Evolutionary conservation across 2,329 filamentous ascomycete species (phyloP).

Genomic region (Lecanoromycetidae sp.): DNA sequence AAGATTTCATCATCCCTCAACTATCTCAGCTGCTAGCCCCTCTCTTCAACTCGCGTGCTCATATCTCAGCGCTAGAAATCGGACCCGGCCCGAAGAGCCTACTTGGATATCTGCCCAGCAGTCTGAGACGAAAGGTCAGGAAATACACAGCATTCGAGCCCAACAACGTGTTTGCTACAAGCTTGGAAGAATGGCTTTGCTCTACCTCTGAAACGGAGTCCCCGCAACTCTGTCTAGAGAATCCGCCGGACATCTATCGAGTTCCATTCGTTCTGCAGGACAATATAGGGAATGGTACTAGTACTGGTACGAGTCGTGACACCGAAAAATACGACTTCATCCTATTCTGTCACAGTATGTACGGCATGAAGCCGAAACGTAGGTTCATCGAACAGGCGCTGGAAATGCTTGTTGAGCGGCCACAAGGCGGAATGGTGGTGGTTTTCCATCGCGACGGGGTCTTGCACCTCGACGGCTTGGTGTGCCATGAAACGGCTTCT

Average conservation of each 20-base stretch:
- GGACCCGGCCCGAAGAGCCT: slow-evolving; percentile 5
- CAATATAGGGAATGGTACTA: slow-evolving; percentile 17
- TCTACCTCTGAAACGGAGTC: slow-evolving; percentile 21
- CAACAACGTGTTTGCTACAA: slow-evolving; percentile 35
- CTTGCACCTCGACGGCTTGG: slow-evolving; percentile 37
- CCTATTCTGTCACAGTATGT: slow-evolving; percentile 54
- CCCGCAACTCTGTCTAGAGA: slow-evolving; percentile 33
- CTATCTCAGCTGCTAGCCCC: slow-evolving; percentile 32
- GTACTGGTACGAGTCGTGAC: slow-evolving; percentile 15
- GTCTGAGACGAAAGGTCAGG: slow-evolving; percentile 33
- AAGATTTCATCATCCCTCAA: slow-evolving; percentile 42
- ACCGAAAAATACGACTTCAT: slow-evolving; percentile 41
- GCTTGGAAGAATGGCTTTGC: slow-evolving; percentile 34
- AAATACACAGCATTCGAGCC: slow-evolving; percentile 46
- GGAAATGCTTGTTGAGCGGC: slow-evolving; percentile 33
- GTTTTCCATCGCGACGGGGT: slow-evolving; percentile 43
- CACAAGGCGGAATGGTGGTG: slow-evolving; percentile 35
- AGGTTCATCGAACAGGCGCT: slow-evolving; percentile 37
- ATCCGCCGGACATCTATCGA: slow-evolving; percentile 29
- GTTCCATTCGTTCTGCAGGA: slow-evolving; percentile 29
- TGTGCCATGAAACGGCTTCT: slow-evolving; percentile 35
- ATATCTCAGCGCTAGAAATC: slow-evolving; percentile 30
- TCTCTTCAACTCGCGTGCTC: slow-evolving; percentile 30
- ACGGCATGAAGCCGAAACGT: slow-evolving; percentile 43
- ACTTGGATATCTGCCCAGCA: slow-evolving; percentile 28